These are phyloP conservation scores for Penicillium parvum DNA, from an alignment of 495 filamentous ascomycete genomes.

Conservation along the genomic window DNA sequence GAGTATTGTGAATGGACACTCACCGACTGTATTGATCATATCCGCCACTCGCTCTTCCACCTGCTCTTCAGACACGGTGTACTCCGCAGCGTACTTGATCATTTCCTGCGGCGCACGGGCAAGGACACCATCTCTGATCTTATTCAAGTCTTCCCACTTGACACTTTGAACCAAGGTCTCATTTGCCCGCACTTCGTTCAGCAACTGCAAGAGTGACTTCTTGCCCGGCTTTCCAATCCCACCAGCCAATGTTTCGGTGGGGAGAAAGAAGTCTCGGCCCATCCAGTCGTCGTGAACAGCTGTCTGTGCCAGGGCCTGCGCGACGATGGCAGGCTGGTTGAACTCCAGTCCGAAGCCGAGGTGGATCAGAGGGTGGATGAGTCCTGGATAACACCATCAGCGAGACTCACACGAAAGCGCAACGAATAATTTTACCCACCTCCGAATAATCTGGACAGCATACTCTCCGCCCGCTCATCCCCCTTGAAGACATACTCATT, in stretches of 20 bases:
- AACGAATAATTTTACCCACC: constrained; percentile 31
- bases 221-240: constrained; percentile 24
- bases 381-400: constrained; percentile 37
- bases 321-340: constrained; percentile 72
- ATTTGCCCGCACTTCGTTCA: constrained; percentile 54
- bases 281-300: constrained; percentile 57
- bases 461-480: constrained; percentile 55
- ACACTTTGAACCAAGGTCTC: constrained; percentile 49
- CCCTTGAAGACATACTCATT: constrained; percentile 61
- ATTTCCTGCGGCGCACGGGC: constrained; percentile 58
- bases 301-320: constrained; percentile 74
- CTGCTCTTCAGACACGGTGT: constrained; percentile 53
- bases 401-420: too few species aligned
- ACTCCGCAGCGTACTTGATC: constrained; percentile 55
- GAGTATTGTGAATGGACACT: constrained; percentile 14
- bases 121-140: constrained; percentile 64
- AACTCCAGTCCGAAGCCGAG: constrained; percentile 82
- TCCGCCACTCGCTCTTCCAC: constrained; percentile 66
- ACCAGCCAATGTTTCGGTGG: constrained; percentile 49
- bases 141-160: constrained; percentile 52
- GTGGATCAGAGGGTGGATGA: constrained; percentile 81
- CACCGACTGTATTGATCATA: constrained; percentile 65
- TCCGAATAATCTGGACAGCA: constrained; percentile 55
- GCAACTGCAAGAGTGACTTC: constrained; percentile 52
- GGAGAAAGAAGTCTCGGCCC: constrained; percentile 42